phyloP scores from a whole-genome alignment of 768 basidiomycete genomes.

The Chalciporus piperatus region DNA sequence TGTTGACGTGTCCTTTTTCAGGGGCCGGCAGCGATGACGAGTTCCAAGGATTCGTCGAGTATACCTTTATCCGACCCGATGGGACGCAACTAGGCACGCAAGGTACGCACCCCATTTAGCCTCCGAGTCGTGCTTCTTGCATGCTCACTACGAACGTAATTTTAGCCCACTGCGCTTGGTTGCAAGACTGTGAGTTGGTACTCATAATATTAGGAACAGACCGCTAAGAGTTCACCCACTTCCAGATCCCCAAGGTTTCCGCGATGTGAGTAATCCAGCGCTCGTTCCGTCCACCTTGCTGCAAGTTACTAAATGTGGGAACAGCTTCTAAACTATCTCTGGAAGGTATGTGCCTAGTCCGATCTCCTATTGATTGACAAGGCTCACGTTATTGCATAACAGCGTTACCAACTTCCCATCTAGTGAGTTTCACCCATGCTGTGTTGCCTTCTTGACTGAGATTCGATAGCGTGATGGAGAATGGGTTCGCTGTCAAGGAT shows the following conservation, averaged over 20 bases:
- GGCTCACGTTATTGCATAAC: constrained; percentile 4
- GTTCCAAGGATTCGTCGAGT: constrained; percentile 58
- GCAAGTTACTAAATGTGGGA: neutral
- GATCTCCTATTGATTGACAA: neutral
- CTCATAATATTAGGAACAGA: neutral
- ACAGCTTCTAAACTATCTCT: constrained; percentile 65
- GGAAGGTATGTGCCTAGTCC: constrained; percentile 45
- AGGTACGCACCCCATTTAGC: constrained; percentile 34
- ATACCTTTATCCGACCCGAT: constrained; percentile 61
- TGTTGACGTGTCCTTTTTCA: constrained; percentile 17
- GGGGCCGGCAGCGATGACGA: constrained; percentile 61
- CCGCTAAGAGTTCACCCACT: neutral
- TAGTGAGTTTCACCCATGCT: constrained; percentile 37
- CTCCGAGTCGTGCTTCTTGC: neutral
- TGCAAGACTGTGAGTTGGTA: constrained; percentile 55
- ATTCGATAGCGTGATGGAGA: constrained; percentile 60
- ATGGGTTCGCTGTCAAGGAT: constrained; percentile 67
- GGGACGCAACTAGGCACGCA: constrained; percentile 63
- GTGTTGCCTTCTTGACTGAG: neutral
- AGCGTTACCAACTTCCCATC: constrained; percentile 52
- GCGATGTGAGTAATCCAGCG: constrained; percentile 38
- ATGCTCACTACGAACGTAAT: neutral
- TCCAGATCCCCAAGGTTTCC: constrained; percentile 66
- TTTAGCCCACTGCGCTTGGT: constrained; percentile 60
- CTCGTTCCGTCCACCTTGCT: neutral